Percentiles rank a stretch among this genome's conserved stretches.
These are phyloP conservation scores for Arctostaphylos glauca DNA, from an alignment of 148 eudicot species.

Conservation along the genomic window DNA sequence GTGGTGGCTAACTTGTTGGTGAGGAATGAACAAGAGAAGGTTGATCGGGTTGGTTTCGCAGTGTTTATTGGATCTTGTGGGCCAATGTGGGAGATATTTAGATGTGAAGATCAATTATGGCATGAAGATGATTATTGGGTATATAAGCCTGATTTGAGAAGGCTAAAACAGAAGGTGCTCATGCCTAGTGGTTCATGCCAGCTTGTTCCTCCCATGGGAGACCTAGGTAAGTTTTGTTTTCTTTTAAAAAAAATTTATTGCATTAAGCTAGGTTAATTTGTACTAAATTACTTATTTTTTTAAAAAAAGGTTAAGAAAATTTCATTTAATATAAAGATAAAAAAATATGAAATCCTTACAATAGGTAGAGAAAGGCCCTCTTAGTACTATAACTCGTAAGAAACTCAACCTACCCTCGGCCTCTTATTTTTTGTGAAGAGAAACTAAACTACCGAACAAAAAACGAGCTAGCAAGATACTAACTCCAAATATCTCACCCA, in stretches of 20 bases:
- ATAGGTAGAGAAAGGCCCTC: no score
- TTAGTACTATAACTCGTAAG: no score
- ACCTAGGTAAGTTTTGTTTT: constrained; percentile 21
- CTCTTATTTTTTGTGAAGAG: no score
- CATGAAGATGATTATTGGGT: constrained; percentile 42
- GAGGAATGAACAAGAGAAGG: constrained; percentile 21
- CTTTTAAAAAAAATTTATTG: no score
- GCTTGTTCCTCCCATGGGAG: constrained; percentile 36
- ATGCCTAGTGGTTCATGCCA: constrained; percentile 71
- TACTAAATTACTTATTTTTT: not conserved
- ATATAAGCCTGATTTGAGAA: constrained; percentile 50
- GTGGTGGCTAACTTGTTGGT: constrained; percentile 55
- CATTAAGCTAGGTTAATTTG: no score
- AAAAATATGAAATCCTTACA: no score
- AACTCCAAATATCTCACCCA: no score
- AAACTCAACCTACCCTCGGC: no score
- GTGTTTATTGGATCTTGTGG: constrained; percentile 55
- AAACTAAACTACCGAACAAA: no score
- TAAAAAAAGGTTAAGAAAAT: not conserved
- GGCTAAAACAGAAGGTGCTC: constrained; percentile 29
- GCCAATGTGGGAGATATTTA: constrained; percentile 69
- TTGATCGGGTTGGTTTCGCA: constrained; percentile 24
- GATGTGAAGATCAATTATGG: constrained; percentile 64
- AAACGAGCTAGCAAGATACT: no score
- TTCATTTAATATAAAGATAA: not conserved